Percentiles rank a stretch among this genome's conserved stretches.
phyloP scores from a whole-genome alignment of 2,329 filamentous ascomycete genomes.

The Stemphylium beticola region DNA sequence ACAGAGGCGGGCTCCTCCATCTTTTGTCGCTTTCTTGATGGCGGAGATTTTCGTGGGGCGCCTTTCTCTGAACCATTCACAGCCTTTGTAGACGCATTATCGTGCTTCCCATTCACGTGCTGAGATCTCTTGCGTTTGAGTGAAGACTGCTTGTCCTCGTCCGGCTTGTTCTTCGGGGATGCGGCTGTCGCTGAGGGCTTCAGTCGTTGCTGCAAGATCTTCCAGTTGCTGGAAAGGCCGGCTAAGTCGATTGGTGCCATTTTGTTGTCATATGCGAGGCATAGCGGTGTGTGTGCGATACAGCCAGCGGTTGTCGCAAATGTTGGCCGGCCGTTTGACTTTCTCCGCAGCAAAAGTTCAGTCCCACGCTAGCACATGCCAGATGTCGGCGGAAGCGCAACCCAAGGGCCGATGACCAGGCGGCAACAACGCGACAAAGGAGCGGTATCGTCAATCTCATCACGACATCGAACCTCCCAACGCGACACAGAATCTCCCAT shows the following conservation, averaged over 20 bases:
- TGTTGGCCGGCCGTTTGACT: conserved; percentile 21
- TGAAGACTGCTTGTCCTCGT: conserved; percentile 29
- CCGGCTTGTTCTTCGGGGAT: conserved; percentile 36
- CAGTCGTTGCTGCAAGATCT: conserved; percentile 71
- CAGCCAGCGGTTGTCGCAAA: conserved; percentile 19
- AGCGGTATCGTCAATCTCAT: conserved; percentile 30
- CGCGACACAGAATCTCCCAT: conserved; percentile 28
- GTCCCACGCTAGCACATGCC: conserved; percentile 23
- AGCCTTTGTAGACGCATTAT: conserved; percentile 25
- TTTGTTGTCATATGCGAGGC: conserved; percentile 33
- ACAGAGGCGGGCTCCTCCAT: conserved; percentile 46
- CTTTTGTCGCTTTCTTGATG: conserved; percentile 45
- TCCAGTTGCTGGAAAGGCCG: conserved; percentile 70
- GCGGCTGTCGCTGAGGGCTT: conserved; percentile 43
- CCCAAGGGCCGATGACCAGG: conserved; percentile 17
- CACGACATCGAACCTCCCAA: conserved; percentile 41
- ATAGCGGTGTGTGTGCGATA: conserved; percentile 32
- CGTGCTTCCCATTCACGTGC: conserved; percentile 26
- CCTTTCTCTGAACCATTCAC: conserved; percentile 43
- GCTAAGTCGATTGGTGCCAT: conserved; percentile 51
- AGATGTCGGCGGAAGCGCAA: conserved; percentile 15
- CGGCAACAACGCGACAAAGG: conserved; percentile 38
- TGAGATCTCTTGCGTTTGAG: conserved; percentile 46
- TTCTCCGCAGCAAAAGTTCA: conserved; percentile 30
- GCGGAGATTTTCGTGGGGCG: conserved; percentile 23